Evolutionary conservation across 176 grass and related monocot genomes (phyloP), one percentile per base, ranked within the genome.

Genomic region (Olyra latifolia): DNA sequence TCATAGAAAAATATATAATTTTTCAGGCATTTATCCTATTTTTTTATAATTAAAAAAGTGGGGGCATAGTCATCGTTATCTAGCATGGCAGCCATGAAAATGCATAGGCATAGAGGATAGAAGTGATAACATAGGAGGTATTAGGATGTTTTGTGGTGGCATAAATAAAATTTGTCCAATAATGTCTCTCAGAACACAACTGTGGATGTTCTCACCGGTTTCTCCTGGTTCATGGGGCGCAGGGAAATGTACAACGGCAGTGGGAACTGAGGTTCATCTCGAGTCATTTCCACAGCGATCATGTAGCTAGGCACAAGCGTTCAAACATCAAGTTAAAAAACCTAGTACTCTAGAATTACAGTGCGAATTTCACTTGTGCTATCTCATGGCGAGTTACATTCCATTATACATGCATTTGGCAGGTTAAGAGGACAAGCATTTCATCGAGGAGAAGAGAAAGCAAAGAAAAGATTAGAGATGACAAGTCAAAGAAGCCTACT

Each of bases 301-400:
- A 32, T 62, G 24, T n/a, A n/a, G n/a, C n/a, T 62, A 35, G 71
- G 30, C 47, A 62, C 45, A 28, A 32, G 10, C 1, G 30, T 23
- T 58, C 17, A 66, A 16, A 27, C 48, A 57, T 77, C 81, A 68
- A 79, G 12, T 40, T 47, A n/a, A n/a, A 78, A 49, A 48, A 9
- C 80, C 30, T 25, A 44, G 25, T n/a, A 59, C n/a, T n/a, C 24
- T 84, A 53, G 49, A 87, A 27, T 52, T 84, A 80, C 87, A 84
- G 10, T 24, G 43, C 19, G 53, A 32, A 38, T 69, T 89, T 69
- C 9, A 23, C 35, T 46, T 23, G 70, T 43, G 71, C 32, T 70
- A 80, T 69, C 32, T 80, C 32, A 71, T 80, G 19, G 67, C 65
- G 42, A 60, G 35, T 84, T 57, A 50, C 78, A 82, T 56, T 46